A percentile compares a stretch with the other conserved stretches of the same genome.
Evolutionary conservation across 345 rosid species (phyloP).

Genomic region (Conringia planisiliqua): DNA sequence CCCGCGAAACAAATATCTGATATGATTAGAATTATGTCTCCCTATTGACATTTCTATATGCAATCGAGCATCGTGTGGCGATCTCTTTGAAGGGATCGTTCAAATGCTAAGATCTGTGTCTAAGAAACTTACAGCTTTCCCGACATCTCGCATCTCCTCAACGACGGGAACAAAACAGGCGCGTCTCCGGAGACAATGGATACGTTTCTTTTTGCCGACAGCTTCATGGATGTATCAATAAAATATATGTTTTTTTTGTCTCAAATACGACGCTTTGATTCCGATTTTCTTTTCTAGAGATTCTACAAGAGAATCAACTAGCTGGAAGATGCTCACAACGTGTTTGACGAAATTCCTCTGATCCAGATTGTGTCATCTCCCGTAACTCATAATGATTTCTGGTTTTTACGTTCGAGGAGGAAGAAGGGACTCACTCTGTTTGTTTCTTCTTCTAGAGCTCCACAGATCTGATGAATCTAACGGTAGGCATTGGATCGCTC

Average conservation of each 20-base stretch:
- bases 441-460: slow-evolving; percentile 43
- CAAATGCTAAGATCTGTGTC: slow-evolving; percentile 31
- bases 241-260: slow-evolving; percentile 39
- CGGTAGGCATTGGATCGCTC: slow-evolving; percentile 26
- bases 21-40: background rate
- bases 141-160: background rate
- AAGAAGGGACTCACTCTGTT: slow-evolving; percentile 33
- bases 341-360: slow-evolving; percentile 63
- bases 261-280: slow-evolving; percentile 38
- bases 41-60: background rate
- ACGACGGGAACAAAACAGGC: slow-evolving; percentile 27
- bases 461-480: slow-evolving; percentile 41
- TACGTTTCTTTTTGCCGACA: slow-evolving; percentile 39
- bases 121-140: slow-evolving; percentile 15
- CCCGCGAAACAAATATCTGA: background rate
- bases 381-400: slow-evolving; percentile 39
- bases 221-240: slow-evolving; percentile 43
- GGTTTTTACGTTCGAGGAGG: slow-evolving; percentile 44
- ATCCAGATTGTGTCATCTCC: slow-evolving; percentile 46
- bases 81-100: background rate
- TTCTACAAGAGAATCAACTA: slow-evolving; percentile 32
- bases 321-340: slow-evolving; percentile 35
- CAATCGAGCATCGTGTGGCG: background rate
- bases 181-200: slow-evolving; percentile 44
- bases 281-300: slow-evolving; percentile 37